Evolutionary conservation across 2,329 filamentous ascomycete genomes (phyloP), one percentile per base, ranked within the genome.

Genomic region (Orbilia javanica): DNA sequence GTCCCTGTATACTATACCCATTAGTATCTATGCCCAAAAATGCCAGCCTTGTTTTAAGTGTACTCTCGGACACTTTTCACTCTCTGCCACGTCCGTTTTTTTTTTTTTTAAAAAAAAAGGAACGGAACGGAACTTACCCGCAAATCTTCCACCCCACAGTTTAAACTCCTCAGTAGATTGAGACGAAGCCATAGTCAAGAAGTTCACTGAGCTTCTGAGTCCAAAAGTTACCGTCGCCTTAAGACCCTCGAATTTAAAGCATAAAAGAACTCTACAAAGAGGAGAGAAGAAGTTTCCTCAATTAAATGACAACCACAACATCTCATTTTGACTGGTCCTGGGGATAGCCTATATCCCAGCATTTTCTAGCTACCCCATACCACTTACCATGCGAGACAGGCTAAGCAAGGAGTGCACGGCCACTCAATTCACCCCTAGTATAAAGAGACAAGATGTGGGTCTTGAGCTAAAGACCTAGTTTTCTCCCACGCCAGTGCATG

Each of bases 1-100:
- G 89, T 91, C 86, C 93, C 85, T 64, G 86, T 87, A 79, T 88
- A 88, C 75, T 87, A 79, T 88, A 88, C 75, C 86, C 84, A 79
- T 87, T 86, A 79, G 85, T 86, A 86, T 84, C n/a, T 13, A 0
- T 29, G 15, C 22, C 10, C 10, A 13, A 0, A 44, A 52, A 22
- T 27, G 3, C 25, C 13, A 8, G 2, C 11, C 3, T 31, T 27
- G 4, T 15, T 6, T 22, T 6, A 10, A 31, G 15, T 6, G n/a
- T 46, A 46, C n/a, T 36, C 20, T 39, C 11, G 36, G 13, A 15
- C 2, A 5, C n/a, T 2, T 15, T 39, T 3, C 36, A 15, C n/a
- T 39, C 13, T 5, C n/a, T 15, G 3, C 13, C n/a, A 39, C 36
- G 5, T 1, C 13, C 7, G n/a, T n/a, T n/a, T n/a, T n/a, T n/a